Conservation (phyloP, 2,329 filamentous ascomycete genomes). For the Fusarium sp. region DNA sequence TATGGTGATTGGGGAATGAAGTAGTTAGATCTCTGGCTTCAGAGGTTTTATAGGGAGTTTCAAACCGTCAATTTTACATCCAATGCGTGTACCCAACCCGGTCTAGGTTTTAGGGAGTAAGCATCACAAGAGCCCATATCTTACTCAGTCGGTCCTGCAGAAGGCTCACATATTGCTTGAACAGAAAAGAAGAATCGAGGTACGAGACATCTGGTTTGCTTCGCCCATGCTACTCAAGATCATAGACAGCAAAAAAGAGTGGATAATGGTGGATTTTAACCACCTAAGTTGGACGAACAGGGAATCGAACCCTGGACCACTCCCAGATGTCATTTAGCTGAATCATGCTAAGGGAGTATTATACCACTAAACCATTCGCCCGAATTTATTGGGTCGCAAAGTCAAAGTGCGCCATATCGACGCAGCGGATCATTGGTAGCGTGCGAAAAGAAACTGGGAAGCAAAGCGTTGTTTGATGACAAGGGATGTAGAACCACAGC, state of each 20-base stretch:
- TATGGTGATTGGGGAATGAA: constrained; percentile 69
- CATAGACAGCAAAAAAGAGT: background rate
- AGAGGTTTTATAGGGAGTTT: background rate
- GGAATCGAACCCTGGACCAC: constrained; percentile 41
- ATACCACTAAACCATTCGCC: constrained; percentile 46
- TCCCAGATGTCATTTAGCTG: constrained; percentile 1
- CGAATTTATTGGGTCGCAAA: background rate
- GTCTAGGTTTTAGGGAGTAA: too few relatives aligned
- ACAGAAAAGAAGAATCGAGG: too few relatives aligned
- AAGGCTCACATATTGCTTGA: too few relatives aligned
- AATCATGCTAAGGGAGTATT: constrained; percentile 43
- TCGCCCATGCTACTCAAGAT: background rate
- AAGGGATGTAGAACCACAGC: too few relatives aligned
- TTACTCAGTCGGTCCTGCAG: too few relatives aligned
- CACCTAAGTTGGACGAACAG: constrained; percentile 38
- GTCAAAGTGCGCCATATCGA: constrained; percentile 15
- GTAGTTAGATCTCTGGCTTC: too few relatives aligned
- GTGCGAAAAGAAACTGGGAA: background rate
- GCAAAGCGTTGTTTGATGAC: background rate
- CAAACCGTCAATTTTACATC: too few relatives aligned
- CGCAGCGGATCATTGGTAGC: background rate
- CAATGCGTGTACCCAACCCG: background rate
- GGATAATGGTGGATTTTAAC: constrained; percentile 19
- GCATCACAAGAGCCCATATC: too few relatives aligned
- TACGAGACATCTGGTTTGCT: background rate